Evolutionary conservation across 2,329 filamentous ascomycete genomes (phyloP).

Genomic region (Ophiosphaerella korrae): DNA sequence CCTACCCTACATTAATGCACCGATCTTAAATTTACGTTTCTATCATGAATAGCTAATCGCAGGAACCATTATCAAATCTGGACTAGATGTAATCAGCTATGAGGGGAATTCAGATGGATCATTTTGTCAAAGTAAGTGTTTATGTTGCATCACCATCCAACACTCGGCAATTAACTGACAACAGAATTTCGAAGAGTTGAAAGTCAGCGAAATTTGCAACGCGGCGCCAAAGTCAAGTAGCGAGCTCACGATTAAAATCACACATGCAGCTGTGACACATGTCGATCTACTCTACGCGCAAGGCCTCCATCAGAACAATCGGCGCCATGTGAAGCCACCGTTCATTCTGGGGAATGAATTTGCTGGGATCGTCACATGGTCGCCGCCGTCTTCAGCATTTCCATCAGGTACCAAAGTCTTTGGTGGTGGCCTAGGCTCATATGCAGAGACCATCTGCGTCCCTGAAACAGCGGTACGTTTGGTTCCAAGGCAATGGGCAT

Average conservation of each 20-base stretch:
- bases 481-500: slow-evolving; percentile 54
- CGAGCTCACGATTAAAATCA: slow-evolving; percentile 54
- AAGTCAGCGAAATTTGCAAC: slow-evolving; percentile 24
- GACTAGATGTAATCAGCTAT: slow-evolving; percentile 3
- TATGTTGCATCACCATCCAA: neutral
- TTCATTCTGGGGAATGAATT: slow-evolving; percentile 68
- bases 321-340: slow-evolving; percentile 59
- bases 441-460: slow-evolving; percentile 58
- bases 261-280: slow-evolving; percentile 63
- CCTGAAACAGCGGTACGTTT: slow-evolving; percentile 47
- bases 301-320: slow-evolving; percentile 66
- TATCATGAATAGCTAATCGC: neutral
- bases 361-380: slow-evolving; percentile 56
- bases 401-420: slow-evolving; percentile 60
- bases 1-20: neutral
- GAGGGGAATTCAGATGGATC: slow-evolving; percentile 26
- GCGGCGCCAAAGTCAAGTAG: slow-evolving; percentile 44
- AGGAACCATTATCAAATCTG: neutral
- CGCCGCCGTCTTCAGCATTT: slow-evolving; percentile 45
- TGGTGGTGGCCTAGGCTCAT: slow-evolving; percentile 58
- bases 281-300: slow-evolving; percentile 64
- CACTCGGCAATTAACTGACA: neutral
- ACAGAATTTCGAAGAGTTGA: slow-evolving; percentile 39
- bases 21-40: neutral
- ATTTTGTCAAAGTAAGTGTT: slow-evolving; percentile 16